Evolutionary conservation across 345 rosid species (phyloP).

Genomic region (Rhodamnia argentea): DNA sequence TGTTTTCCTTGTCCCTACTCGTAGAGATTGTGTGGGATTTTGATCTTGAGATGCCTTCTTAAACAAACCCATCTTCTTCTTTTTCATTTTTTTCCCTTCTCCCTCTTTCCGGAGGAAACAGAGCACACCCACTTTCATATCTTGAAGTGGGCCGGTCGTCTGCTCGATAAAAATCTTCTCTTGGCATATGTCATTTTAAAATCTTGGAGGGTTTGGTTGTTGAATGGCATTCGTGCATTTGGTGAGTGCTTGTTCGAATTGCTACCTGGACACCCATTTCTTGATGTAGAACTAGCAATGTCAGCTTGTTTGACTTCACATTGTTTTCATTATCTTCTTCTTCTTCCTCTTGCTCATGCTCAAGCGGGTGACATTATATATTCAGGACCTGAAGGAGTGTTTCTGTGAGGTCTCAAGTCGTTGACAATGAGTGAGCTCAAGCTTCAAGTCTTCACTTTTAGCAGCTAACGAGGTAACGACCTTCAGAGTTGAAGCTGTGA

Average conservation of each 20-base stretch:
- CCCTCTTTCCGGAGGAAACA: not conserved
- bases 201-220: not conserved
- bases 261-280: not conserved
- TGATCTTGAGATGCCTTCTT: not conserved
- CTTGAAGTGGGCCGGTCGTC: slow-evolving; percentile 2
- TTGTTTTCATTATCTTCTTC: not conserved
- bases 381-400: not conserved
- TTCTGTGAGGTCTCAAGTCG: not conserved
- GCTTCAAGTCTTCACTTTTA: not conserved
- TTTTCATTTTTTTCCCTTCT: not conserved
- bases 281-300: not conserved
- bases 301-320: slow-evolving; percentile 11
- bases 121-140: slow-evolving; percentile 6
- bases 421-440: slow-evolving; percentile 1
- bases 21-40: slow-evolving; percentile 8
- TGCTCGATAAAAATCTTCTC: not conserved
- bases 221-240: not conserved
- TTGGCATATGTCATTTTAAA: not conserved
- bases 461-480: slow-evolving; percentile 7
- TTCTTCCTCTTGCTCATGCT: not conserved
- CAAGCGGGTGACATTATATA: not conserved
- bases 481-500: not conserved
- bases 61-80: not conserved
- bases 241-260: slow-evolving; percentile 9
- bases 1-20: slow-evolving; percentile 24